Evolutionary conservation across 805 yeast genomes (phyloP).

Genomic region (Phaffomyces thermotolerans): DNA sequence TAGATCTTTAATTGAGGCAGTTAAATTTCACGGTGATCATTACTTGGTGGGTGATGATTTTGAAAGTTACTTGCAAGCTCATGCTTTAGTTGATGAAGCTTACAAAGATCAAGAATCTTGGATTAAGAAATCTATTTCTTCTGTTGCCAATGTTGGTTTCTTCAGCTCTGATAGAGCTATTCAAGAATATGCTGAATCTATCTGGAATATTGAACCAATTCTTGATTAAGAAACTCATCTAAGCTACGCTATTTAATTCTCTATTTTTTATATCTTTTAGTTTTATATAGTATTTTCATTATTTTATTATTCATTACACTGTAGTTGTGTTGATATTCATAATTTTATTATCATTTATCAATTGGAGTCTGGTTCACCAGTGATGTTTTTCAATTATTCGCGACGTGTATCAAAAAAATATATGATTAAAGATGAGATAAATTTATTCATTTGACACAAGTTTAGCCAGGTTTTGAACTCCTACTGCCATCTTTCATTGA

Average conservation of each 20-base stretch:
- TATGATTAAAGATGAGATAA: too few relatives aligned
- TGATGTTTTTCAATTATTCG: background rate
- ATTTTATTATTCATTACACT: too few relatives aligned
- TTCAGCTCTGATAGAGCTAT: slow-evolving; percentile 87
- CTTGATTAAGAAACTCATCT: slow-evolving; percentile 3
- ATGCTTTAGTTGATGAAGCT: slow-evolving; percentile 64
- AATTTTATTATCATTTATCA: too few relatives aligned
- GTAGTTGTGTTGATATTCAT: too few relatives aligned
- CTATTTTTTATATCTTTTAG: background rate
- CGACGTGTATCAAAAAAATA: background rate
- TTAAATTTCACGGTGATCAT: slow-evolving; percentile 71
- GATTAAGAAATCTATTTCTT: slow-evolving; percentile 66
- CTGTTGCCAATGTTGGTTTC: slow-evolving; percentile 92
- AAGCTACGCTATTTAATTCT: background rate
- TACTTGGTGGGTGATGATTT: slow-evolving; percentile 87
- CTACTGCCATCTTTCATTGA: too few relatives aligned
- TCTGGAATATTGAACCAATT: slow-evolving; percentile 86
- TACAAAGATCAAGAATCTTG: slow-evolving; percentile 62
- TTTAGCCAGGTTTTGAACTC: too few relatives aligned
- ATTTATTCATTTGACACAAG: too few relatives aligned
- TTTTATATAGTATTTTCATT: background rate
- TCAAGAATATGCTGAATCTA: slow-evolving; percentile 84
- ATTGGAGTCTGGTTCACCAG: too few relatives aligned
- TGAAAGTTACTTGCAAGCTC: slow-evolving; percentile 80
- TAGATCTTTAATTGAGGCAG: slow-evolving; percentile 59